Percentiles rank a stretch among this genome's conserved stretches.
Evolutionary conservation across 1,139 yeast genomes (phyloP).

Genomic region (Tardiomyces digboiensis): DNA sequence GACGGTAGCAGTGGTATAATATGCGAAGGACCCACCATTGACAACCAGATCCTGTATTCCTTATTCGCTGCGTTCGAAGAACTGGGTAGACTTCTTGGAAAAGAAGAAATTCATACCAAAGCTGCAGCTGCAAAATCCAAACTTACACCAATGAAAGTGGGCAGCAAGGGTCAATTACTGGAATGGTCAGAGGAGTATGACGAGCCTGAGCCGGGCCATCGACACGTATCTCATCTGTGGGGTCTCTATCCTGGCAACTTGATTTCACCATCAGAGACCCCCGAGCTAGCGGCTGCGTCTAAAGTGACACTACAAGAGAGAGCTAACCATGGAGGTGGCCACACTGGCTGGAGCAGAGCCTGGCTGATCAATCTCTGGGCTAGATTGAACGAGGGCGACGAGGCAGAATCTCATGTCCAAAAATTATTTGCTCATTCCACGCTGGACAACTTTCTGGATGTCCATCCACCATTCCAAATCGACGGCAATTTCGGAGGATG

Average conservation of each 20-base stretch:
- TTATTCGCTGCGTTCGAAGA: conserved; percentile 3
- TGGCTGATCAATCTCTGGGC: conserved; percentile 6
- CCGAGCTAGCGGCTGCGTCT: conserved; percentile 5
- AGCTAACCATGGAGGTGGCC: neutral
- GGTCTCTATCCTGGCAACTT: conserved; percentile 5
- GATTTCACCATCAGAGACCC: conserved; percentile 4
- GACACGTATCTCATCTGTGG: conserved; percentile 6
- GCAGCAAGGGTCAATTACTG: conserved; percentile 6
- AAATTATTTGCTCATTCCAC: conserved; percentile 3
- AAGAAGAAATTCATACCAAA: neutral
- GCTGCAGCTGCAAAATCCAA: neutral
- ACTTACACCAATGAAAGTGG: conserved; percentile 6
- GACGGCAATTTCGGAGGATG: conserved; percentile 9
- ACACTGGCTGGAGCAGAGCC: conserved; percentile 3
- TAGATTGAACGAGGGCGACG: conserved; percentile 5
- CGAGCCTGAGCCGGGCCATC: conserved; percentile 8
- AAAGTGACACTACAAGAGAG: conserved; percentile 3
- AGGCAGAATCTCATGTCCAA: conserved; percentile 2
- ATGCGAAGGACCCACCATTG: conserved; percentile 6
- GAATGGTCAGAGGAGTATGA: conserved; percentile 7
- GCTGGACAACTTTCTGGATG: conserved; percentile 4
- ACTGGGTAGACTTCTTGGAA: neutral
- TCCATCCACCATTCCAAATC: conserved; percentile 8
- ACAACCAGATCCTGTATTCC: conserved; percentile 4
- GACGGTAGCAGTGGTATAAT: conserved; percentile 3